Conservation (phyloP, 73 alveolate genomes). For the Paramecium sexaurelia region DNA sequence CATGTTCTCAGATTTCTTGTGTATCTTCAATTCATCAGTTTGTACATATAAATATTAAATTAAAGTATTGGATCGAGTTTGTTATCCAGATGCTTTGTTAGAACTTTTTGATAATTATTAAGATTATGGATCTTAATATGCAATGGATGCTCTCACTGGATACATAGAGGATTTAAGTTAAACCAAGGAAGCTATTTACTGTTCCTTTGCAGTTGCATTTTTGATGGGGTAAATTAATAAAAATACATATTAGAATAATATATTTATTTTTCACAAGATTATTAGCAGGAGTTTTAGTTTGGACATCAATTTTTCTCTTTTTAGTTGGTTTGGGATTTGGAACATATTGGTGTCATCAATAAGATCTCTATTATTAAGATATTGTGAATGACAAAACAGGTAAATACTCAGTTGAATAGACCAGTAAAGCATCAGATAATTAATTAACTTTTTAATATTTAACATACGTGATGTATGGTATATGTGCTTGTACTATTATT, state of each 20-base stretch:
- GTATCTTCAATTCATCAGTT: neutral
- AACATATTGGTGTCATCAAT: constrained; percentile 53
- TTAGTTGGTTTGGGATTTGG: constrained; percentile 71
- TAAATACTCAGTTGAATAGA: constrained; percentile 32
- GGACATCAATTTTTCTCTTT: constrained; percentile 73
- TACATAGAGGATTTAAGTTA: constrained; percentile 77
- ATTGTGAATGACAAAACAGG: neutral
- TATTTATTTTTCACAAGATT: constrained; percentile 75
- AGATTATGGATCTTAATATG: neutral
- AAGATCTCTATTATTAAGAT: neutral
- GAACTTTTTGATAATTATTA: neutral
- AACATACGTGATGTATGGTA: constrained; percentile 65
- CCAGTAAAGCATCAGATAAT: constrained; percentile 46
- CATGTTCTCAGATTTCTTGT: neutral
- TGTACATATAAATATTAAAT: neutral
- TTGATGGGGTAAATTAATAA: constrained; percentile 50
- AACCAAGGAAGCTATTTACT: constrained; percentile 73
- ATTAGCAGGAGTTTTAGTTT: constrained; percentile 81
- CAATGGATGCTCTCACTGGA: constrained; percentile 69
- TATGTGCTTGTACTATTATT: constrained; percentile 59
- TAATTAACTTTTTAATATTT: constrained; percentile 29
- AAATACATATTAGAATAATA: constrained; percentile 44
- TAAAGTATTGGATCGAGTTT: constrained; percentile 45
- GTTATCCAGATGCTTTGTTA: constrained; percentile 44
- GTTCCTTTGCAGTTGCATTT: constrained; percentile 80